Conservation (phyloP, 345 rosid species). For the Citrus sinensis region DNA sequence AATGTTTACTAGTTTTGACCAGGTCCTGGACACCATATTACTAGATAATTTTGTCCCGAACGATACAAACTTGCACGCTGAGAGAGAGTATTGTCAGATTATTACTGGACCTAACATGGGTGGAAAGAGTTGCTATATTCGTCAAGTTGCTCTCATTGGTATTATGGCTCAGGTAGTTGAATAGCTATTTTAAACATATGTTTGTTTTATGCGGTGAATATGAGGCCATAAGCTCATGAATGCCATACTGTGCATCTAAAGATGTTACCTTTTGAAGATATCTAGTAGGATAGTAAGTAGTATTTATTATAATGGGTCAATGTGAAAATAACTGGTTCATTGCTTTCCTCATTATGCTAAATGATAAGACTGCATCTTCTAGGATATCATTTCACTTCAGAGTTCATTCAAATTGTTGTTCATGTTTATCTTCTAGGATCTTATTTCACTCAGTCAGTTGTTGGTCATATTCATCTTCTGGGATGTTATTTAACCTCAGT, state of each 20-base stretch:
- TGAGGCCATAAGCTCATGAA: background rate
- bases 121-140: conserved; percentile 97
- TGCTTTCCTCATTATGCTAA: background rate
- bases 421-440: background rate
- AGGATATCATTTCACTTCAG: background rate
- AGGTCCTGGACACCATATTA: conserved; percentile 82
- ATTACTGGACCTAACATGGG: conserved; percentile 99
- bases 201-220: background rate
- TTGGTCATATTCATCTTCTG: background rate
- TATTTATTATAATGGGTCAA: background rate
- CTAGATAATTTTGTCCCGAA: conserved; percentile 85
- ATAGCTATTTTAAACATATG: background rate
- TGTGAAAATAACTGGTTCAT: background rate
- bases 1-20: conserved; percentile 12
- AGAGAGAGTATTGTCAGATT: conserved; percentile 76
- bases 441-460: background rate
- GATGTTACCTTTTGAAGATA: background rate
- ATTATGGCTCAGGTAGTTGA: conserved; percentile 90
- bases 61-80: conserved; percentile 67
- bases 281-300: background rate
- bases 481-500: too few species aligned
- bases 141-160: conserved; percentile 86
- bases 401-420: background rate
- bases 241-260: too few species aligned
- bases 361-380: background rate